Percentiles rank a stretch among this genome's conserved stretches.
Conservation (phyloP, 1,284 basidiomycete species). For the Sporisorium reilianum region DNA sequence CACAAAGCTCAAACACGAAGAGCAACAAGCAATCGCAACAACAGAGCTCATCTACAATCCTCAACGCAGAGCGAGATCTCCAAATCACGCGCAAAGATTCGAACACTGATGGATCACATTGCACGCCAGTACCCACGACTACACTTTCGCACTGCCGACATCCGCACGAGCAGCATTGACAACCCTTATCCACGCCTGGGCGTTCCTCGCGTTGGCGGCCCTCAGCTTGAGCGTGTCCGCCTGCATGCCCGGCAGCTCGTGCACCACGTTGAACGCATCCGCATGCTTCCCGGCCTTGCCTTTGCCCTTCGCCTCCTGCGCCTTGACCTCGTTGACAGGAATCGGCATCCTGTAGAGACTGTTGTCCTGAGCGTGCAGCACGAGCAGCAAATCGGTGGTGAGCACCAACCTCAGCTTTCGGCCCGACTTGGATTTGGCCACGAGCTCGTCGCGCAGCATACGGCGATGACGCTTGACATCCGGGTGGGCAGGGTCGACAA, state of each 20-base stretch:
- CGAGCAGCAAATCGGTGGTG: constrained; percentile 67
- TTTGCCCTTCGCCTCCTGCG: constrained; percentile 24
- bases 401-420: constrained; percentile 76
- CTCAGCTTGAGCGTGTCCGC: constrained; percentile 33
- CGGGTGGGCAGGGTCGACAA: constrained; percentile 77
- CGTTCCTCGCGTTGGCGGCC: constrained; percentile 20
- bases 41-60: too few relatives aligned
- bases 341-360: constrained; percentile 59
- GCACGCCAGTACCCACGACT: neutral
- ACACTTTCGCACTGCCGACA: neutral
- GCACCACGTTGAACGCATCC: constrained; percentile 33
- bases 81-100: too few relatives aligned
- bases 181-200: constrained; percentile 28
- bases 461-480: constrained; percentile 70
- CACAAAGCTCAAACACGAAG: too few relatives aligned
- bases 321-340: constrained; percentile 50
- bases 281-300: constrained; percentile 16
- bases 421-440: constrained; percentile 86
- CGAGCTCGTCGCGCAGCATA: constrained; percentile 81
- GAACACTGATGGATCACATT: neutral
- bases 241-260: constrained; percentile 11
- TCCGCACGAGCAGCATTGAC: constrained; percentile 11
- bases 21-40: too few relatives aligned
- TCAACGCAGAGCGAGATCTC: too few relatives aligned
- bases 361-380: constrained; percentile 49